phyloP scores from a whole-genome alignment of 495 filamentous ascomycete genomes.

The Neurospora tetraspora region DNA sequence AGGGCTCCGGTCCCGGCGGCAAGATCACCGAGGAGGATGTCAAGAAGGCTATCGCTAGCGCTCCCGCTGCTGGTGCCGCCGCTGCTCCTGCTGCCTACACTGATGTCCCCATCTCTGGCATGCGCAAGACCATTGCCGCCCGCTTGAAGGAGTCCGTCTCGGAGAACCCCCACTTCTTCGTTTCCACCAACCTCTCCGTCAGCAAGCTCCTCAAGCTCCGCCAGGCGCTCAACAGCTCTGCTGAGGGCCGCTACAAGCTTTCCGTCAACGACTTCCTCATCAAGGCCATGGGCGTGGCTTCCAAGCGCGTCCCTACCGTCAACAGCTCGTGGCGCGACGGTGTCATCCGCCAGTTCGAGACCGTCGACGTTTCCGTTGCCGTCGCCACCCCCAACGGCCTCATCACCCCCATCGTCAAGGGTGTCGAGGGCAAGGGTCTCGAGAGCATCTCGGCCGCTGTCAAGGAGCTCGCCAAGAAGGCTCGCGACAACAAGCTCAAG shows the following conservation, averaged over 20 bases:
- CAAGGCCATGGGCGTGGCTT: constrained; percentile 85
- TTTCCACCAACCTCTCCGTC: constrained; percentile 78
- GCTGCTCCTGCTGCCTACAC: constrained; percentile 58
- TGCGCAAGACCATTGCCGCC: constrained; percentile 96
- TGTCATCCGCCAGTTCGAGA: constrained; percentile 84
- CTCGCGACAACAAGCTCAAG: constrained; percentile 95
- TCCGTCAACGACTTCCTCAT: constrained; percentile 99
- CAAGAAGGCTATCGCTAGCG: constrained; percentile 55
- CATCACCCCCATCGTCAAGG: constrained; percentile 94
- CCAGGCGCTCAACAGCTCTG: constrained; percentile 77
- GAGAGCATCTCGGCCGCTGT: constrained; percentile 76
- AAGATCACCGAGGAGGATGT: constrained; percentile 87
- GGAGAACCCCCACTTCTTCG: constrained; percentile 98
- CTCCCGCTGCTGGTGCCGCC: constrained; percentile 28
- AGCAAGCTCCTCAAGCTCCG: constrained; percentile 92
- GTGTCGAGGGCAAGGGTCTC: constrained; percentile 73
- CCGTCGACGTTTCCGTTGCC: constrained; percentile 85
- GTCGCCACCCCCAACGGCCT: constrained; percentile 90
- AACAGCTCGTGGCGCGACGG: constrained; percentile 92
- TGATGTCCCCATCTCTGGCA: constrained; percentile 75
- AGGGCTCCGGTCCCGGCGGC: constrained; percentile 80
- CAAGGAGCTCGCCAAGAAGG: constrained; percentile 94
- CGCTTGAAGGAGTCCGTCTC: constrained; percentile 81
- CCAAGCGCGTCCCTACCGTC: constrained; percentile 85
- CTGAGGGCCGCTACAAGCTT: constrained; percentile 93